phyloP scores from a whole-genome alignment of 345 rosid species.

The Atalantia buxifolia region DNA sequence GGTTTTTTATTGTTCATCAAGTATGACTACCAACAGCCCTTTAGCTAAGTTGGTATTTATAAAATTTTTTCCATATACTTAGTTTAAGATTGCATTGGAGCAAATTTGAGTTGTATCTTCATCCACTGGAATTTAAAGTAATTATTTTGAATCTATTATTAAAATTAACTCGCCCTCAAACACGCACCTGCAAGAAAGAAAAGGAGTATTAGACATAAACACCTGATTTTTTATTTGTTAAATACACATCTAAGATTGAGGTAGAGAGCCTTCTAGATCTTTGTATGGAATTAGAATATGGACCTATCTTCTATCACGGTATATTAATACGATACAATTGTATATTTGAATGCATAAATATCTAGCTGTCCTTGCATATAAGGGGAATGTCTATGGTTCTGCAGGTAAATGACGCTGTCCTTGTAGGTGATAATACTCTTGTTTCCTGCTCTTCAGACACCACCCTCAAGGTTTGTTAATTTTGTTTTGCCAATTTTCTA shows the following conservation, averaged over 20 bases:
- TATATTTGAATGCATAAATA: not conserved
- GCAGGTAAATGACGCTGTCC: conserved; percentile 90
- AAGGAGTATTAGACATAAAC: not conserved
- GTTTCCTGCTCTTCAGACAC: conserved; percentile 97
- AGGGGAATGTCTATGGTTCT: conserved; percentile 15
- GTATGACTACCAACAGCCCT: not conserved
- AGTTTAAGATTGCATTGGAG: not conserved
- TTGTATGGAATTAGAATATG: not conserved
- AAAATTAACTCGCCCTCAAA: not conserved
- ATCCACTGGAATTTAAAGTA: not conserved
- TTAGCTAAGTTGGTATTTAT: not conserved
- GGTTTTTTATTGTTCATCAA: conserved; percentile 6
- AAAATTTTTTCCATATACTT: not conserved
- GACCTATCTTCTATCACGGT: not conserved
- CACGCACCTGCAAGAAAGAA: not conserved
- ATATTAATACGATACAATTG: not conserved
- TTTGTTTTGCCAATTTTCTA: conserved; percentile 2
- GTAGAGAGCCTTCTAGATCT: not conserved
- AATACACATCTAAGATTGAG: conserved; percentile 6
- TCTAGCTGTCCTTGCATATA: not conserved
- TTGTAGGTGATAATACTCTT: conserved; percentile 75
- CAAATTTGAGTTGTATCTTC: not conserved
- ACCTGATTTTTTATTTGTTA: not conserved
- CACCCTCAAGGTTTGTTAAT: conserved; percentile 74
- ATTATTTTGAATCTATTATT: not conserved